Evolutionary conservation across 2,329 filamentous ascomycete species (phyloP), one percentile per base, ranked within the genome.

Genomic region (Epichloe sibirici): DNA sequence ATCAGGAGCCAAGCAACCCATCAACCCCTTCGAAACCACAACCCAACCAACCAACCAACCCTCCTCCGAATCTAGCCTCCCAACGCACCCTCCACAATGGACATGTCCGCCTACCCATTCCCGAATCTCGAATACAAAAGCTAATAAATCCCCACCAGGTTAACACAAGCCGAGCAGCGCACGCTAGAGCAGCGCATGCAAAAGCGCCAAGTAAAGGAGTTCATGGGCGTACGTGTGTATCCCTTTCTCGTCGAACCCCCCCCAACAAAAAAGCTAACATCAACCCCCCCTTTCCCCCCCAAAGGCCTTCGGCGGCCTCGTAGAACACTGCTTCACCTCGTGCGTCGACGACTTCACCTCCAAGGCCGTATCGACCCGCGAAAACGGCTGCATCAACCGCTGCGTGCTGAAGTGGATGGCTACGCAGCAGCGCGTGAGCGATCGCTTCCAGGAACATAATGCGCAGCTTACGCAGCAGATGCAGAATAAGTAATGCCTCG

Each of bases 261-360:
- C 45, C 44, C n/a, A n/a, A n/a, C n/a, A n/a, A n/a, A n/a, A n/a
- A 3, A 31, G 31, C 31, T 31, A 31, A 31, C 31, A 9, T 31
- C 4, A 11, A 21, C 15, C 25, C 28, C 2, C 31, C 31, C 45
- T 8, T 44, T 47, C 2, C 47, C 21, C 23, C 45, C n/a, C n/a
- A 2, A 45, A 69, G 69, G 69, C 68, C 28, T 71, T 68, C 51
- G 65, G 65, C 51, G 63, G 65, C 53, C 62, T 67, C 38, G 86
- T 90, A 63, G 85, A 89, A 70, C 81, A 85, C 73, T 98, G 93
- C 82, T 98, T 98, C 79, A 85, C 88, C 69, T 86, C 93, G 72
- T 98, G 93, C 78, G 82, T 98, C 73, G 91, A 90, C 72, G 90
- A 97, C 78, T 98, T 98, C 81, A 95, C 90, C 65, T 95, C 90